A percentile compares a stretch with the other conserved stretches of the same genome.
Conservation (phyloP, 73 alveolate species). For the Paramecium primaurelia region DNA sequence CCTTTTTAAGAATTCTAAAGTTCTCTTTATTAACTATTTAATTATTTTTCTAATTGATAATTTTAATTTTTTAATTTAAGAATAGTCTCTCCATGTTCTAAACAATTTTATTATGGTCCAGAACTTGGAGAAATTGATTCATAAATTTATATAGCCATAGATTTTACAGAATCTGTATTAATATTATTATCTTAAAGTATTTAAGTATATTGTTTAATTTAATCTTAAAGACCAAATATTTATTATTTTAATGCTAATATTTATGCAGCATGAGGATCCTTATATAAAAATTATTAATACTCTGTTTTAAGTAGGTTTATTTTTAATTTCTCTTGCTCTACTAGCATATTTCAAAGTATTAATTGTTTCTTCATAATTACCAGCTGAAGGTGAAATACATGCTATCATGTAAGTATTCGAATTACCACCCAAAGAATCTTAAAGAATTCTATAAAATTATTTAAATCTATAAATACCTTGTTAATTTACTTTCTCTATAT, state of each 20-base stretch:
- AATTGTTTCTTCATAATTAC: slow-evolving; percentile 91
- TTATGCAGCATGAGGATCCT: slow-evolving; percentile 82
- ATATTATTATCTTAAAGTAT: background rate
- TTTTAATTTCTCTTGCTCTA: slow-evolving; percentile 93
- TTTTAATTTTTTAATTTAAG: background rate
- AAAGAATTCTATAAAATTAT: slow-evolving; percentile 73
- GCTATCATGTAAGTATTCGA: slow-evolving; percentile 96
- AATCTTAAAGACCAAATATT: slow-evolving; percentile 57
- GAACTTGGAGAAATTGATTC: background rate
- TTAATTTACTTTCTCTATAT: slow-evolving; percentile 95
- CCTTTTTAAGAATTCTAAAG: background rate
- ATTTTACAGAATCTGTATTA: background rate
- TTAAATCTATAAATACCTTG: slow-evolving; percentile 56
- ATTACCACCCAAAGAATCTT: slow-evolving; percentile 97
- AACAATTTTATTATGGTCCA: background rate
- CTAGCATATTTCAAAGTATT: slow-evolving; percentile 94
- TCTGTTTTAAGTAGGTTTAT: slow-evolving; percentile 81
- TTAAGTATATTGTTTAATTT: background rate
- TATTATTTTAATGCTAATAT: slow-evolving; percentile 77
- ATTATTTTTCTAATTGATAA: background rate
- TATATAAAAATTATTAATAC: background rate
- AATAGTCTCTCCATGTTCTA: background rate
- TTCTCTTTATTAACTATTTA: background rate
- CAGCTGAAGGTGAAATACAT: slow-evolving; percentile 92
- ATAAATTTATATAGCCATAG: background rate